phyloP scores from a whole-genome alignment of 805 yeast genomes.

The Hyphopichia homilentoma region DNA sequence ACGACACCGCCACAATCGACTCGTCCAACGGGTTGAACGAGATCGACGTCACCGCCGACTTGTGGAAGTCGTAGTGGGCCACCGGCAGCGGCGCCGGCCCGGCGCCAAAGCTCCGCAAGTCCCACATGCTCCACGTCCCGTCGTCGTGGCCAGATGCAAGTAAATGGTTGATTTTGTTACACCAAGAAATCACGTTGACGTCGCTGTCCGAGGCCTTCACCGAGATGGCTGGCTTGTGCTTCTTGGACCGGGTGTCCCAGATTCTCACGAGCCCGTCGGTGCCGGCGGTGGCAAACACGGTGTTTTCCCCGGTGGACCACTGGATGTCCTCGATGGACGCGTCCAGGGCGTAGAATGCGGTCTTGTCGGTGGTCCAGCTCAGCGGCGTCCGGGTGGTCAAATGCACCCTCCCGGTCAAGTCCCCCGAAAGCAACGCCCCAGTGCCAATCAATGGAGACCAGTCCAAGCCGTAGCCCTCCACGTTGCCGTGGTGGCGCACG shows the following conservation, averaged over 20 bases:
- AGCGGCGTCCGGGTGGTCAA: conserved; percentile 73
- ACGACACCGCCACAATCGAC: conserved; percentile 90
- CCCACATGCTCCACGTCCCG: conserved; percentile 98
- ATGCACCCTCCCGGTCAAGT: conserved; percentile 77
- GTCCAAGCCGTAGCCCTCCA: conserved; percentile 96
- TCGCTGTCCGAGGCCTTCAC: conserved; percentile 78
- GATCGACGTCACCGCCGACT: conserved; percentile 87
- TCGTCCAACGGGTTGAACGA: conserved; percentile 95
- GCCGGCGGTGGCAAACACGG: conserved; percentile 95
- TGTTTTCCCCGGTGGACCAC: conserved; percentile 89
- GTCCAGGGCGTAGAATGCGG: conserved; percentile 66
- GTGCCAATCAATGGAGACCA: conserved; percentile 87
- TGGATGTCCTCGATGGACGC: conserved; percentile 94
- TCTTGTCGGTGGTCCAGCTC: conserved; percentile 82
- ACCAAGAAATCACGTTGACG: conserved; percentile 96
- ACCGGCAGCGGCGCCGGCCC: conserved; percentile 66
- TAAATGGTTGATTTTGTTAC: conserved; percentile 77
- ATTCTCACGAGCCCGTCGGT: conserved; percentile 87
- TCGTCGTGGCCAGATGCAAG: conserved; percentile 97
- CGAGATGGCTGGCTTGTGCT: conserved; percentile 85
- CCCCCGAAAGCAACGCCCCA: conserved; percentile 87
- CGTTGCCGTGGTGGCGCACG: conserved; percentile 79
- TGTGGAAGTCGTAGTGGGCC: conserved; percentile 93
- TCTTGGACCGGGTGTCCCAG: conserved; percentile 95
- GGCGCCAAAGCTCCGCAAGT: conserved; percentile 75